Conservation (phyloP, 2,329 filamentous ascomycete species). For the Apiospora rasikravindrae region DNA sequence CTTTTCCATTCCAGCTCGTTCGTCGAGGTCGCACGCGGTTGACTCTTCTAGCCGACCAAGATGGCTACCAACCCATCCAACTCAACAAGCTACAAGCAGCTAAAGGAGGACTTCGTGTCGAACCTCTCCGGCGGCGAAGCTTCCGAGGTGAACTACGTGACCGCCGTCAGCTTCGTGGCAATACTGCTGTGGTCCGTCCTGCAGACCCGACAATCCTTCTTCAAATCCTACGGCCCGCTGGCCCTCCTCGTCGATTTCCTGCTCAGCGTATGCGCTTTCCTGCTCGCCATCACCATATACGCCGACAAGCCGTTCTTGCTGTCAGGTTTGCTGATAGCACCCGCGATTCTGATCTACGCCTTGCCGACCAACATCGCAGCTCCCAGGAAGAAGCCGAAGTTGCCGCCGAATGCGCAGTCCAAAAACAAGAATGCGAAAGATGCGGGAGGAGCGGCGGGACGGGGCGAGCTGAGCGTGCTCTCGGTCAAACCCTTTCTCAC, state of each 20-base stretch:
- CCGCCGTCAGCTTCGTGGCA: slow-evolving; percentile 83
- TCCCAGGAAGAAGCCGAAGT: slow-evolving; percentile 54
- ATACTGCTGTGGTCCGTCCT: slow-evolving; percentile 88
- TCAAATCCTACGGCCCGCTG: slow-evolving; percentile 73
- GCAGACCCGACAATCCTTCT: slow-evolving; percentile 83
- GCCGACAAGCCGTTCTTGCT: slow-evolving; percentile 75
- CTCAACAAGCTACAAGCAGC: slow-evolving; percentile 76
- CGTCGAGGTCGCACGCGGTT: neutral
- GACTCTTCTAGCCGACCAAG: slow-evolving; percentile 7
- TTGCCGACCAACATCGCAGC: slow-evolving; percentile 51
- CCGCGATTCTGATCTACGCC: slow-evolving; percentile 67
- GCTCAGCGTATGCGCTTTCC: slow-evolving; percentile 80
- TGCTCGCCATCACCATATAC: slow-evolving; percentile 88
- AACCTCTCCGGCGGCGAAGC: slow-evolving; percentile 84
- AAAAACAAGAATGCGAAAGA: slow-evolving; percentile 18
- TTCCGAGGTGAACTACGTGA: slow-evolving; percentile 85
- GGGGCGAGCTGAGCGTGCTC: slow-evolving; percentile 54
- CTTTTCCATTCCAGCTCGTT: neutral
- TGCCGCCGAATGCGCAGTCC: slow-evolving; percentile 45
- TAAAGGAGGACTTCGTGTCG: slow-evolving; percentile 96
- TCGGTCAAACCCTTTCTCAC: slow-evolving; percentile 93
- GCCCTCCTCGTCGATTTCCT: slow-evolving; percentile 81
- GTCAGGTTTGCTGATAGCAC: slow-evolving; percentile 73
- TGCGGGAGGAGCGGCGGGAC: slow-evolving; percentile 24
- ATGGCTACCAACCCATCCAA: slow-evolving; percentile 41